phyloP scores from a whole-genome alignment of 441 rosid genomes.

The Pelargonium cotyledonis region DNA sequence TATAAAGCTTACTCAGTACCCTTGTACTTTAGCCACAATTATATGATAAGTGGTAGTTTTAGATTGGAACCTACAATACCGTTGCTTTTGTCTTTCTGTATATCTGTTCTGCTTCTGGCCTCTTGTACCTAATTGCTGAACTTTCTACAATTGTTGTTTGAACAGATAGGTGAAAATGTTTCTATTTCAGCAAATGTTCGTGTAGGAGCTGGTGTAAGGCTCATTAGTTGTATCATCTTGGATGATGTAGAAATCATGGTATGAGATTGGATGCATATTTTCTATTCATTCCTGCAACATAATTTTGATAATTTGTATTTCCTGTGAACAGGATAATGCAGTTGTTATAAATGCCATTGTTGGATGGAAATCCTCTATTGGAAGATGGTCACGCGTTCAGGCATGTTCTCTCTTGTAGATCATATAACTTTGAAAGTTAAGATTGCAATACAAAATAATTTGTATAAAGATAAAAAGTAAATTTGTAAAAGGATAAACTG shows the following conservation, averaged over 20 bases:
- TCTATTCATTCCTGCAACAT: constrained; percentile 13
- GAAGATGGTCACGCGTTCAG: constrained; percentile 76
- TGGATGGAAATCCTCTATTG: constrained; percentile 76
- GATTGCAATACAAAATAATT: not conserved
- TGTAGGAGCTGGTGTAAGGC: constrained; percentile 91
- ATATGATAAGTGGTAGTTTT: no score
- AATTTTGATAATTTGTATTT: not conserved
- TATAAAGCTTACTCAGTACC: no score
- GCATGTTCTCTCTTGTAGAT: constrained; percentile 33
- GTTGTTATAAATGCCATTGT: constrained; percentile 60
- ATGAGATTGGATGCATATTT: constrained; percentile 5
- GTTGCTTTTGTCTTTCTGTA: not conserved
- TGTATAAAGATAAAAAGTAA: no score
- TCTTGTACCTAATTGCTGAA: constrained; percentile 9
- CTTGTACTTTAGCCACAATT: no score
- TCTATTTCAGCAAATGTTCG: constrained; percentile 93
- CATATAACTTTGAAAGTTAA: not conserved
- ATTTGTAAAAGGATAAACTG: no score
- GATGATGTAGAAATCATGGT: constrained; percentile 68
- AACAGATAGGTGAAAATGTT: constrained; percentile 87
- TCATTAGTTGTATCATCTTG: constrained; percentile 59
- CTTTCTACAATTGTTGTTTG: constrained; percentile 13
- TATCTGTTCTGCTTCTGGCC: not conserved
- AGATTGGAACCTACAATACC: not conserved
- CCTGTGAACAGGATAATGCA: constrained; percentile 53